Evolutionary conservation across 2,329 filamentous ascomycete species (phyloP).

Genomic region (Chalaropsis thielavioides): DNA sequence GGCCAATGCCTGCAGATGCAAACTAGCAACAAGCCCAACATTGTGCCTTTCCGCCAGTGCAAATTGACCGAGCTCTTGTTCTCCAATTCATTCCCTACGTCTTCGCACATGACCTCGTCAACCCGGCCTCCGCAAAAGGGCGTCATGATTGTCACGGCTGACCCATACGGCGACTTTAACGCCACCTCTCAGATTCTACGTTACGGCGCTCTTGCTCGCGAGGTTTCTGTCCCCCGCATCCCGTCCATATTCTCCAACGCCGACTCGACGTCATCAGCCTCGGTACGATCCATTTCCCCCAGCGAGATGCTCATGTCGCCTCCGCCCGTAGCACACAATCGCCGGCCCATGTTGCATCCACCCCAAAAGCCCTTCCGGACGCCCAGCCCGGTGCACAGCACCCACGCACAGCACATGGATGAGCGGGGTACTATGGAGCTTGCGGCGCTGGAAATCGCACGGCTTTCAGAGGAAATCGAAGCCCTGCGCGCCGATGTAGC

Average conservation of each 20-base stretch:
- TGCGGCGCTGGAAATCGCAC: constrained; percentile 64
- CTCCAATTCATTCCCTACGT: constrained; percentile 70
- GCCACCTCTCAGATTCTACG: constrained; percentile 90
- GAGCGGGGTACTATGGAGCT: constrained; percentile 65
- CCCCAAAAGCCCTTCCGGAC: constrained; percentile 9
- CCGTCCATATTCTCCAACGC: constrained; percentile 51
- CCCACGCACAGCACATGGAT: constrained; percentile 25
- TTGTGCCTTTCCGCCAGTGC: constrained; percentile 69
- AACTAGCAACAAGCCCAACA: constrained; percentile 62
- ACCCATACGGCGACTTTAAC: constrained; percentile 87
- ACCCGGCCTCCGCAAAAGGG: constrained; percentile 63
- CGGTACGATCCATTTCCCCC: constrained; percentile 7
- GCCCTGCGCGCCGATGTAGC: constrained; percentile 54
- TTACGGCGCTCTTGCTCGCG: constrained; percentile 82
- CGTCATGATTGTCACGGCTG: constrained; percentile 92
- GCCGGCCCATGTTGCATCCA: constrained; percentile 7
- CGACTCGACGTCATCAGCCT: constrained; percentile 1
- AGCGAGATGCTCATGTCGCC: constrained; percentile 6
- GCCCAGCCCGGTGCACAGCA: constrained; percentile 16
- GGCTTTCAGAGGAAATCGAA: constrained; percentile 66
- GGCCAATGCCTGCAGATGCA: constrained; percentile 96
- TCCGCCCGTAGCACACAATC: neutral
- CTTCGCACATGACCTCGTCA: constrained; percentile 31
- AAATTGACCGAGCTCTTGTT: constrained; percentile 76
- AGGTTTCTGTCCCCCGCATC: constrained; percentile 80